Evolutionary conservation across 176 grass and related monocot genomes (phyloP).

Genomic region (Cymbopogon citratus): DNA sequence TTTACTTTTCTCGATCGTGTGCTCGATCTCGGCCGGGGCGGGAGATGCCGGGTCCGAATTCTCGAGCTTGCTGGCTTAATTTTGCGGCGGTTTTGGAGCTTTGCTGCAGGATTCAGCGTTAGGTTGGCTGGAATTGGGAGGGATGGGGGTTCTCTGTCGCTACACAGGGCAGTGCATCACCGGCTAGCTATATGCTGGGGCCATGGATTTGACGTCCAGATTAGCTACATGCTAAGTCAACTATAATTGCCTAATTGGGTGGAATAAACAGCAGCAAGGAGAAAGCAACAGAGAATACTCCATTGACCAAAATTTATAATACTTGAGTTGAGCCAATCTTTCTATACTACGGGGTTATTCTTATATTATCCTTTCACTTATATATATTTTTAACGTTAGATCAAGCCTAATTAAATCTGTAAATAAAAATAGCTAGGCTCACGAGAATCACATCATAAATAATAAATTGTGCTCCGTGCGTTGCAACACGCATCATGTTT

Average conservation of each 20-base stretch:
- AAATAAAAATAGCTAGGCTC: no score
- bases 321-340: background rate
- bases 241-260: no score
- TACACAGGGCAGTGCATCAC: background rate
- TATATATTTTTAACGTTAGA: background rate
- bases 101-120: background rate
- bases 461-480: no score
- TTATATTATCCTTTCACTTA: background rate
- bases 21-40: background rate
- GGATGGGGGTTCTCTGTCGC: no score
- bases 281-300: no score
- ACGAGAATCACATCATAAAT: no score
- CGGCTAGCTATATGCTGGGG: background rate
- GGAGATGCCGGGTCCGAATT: background rate
- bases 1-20: background rate
- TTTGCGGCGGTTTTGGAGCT: background rate
- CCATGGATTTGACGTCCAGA: background rate
- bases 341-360: background rate
- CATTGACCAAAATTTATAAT: no score
- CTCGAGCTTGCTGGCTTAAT: background rate
- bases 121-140: background rate
- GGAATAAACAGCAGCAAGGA: no score
- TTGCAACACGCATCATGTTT: no score
- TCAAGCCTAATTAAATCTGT: background rate
- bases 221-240: background rate